A percentile compares a stretch with the other conserved stretches of the same genome.
Evolutionary conservation across 169 alveolate species (phyloP).

Genomic region (Plasmodium adleri): DNA sequence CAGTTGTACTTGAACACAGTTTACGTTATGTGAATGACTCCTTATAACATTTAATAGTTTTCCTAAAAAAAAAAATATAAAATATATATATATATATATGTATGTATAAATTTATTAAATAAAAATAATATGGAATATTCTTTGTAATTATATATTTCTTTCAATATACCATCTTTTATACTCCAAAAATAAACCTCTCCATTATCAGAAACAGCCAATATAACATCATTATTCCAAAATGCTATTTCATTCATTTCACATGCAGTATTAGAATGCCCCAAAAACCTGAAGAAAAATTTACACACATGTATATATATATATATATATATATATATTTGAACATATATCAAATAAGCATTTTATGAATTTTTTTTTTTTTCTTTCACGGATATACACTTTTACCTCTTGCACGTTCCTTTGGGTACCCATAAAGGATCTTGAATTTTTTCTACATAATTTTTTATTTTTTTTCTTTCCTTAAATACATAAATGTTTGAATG

Average conservation of each 20-base stretch:
- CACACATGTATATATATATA: constrained; percentile 4
- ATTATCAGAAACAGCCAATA: constrained; percentile 79
- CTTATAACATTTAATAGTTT: constrained; percentile 59
- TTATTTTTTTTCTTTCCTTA: constrained; percentile 4
- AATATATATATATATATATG: not conserved
- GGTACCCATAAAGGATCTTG: constrained; percentile 62
- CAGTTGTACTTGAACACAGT: constrained; percentile 75
- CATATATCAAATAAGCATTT: not conserved
- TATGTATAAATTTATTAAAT: not conserved
- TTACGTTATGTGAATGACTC: constrained; percentile 78
- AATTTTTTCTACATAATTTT: constrained; percentile 8
- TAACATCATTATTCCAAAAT: constrained; percentile 79
- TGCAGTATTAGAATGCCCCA: constrained; percentile 80
- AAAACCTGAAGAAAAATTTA: constrained; percentile 29
- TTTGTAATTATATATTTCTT: not conserved
- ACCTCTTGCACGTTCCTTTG: constrained; percentile 35
- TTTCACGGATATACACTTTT: not conserved
- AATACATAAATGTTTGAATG: constrained; percentile 22
- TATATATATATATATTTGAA: not conserved
- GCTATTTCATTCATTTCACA: constrained; percentile 79
- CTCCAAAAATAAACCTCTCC: constrained; percentile 77
- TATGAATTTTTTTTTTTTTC: constrained; percentile 7
- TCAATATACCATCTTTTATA: constrained; percentile 55
- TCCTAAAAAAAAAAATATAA: constrained; percentile 44
- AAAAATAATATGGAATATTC: not conserved